These are phyloP conservation scores for Tolypocladium tropicale DNA, from an alignment of 2,329 filamentous ascomycete genomes.

Conservation along the genomic window DNA sequence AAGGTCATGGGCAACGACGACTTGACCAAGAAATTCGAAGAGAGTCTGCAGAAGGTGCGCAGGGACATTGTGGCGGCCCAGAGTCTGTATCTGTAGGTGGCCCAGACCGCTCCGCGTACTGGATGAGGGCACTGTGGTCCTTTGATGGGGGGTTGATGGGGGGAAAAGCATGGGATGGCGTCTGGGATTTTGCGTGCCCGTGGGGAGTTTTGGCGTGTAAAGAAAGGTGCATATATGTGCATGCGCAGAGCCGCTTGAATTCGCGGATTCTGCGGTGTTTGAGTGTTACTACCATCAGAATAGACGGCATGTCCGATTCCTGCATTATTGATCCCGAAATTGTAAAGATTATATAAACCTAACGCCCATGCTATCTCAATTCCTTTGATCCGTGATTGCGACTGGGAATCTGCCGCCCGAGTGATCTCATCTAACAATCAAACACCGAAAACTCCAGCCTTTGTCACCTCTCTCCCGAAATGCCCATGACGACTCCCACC, in stretches of 20 bases:
- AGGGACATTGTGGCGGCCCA: constrained; percentile 93
- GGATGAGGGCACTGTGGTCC: background rate
- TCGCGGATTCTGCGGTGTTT: background rate
- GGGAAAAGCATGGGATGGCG: background rate
- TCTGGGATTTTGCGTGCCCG: background rate
- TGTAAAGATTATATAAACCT: background rate
- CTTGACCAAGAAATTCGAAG: constrained; percentile 83
- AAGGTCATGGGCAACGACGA: constrained; percentile 99
- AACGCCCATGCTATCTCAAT: background rate
- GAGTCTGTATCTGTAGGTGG: constrained; percentile 66
- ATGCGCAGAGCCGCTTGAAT: background rate
- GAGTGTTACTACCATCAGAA: background rate
- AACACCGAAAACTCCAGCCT: background rate
- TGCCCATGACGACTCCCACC: constrained; percentile 56
- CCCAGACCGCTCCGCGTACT: background rate
- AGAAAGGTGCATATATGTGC: background rate
- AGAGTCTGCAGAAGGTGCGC: constrained; percentile 72
- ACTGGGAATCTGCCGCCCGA: background rate
- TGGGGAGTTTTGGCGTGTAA: background rate
- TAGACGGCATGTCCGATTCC: background rate
- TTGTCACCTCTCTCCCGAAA: constrained; percentile 24
- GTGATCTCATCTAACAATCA: background rate
- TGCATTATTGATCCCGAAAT: background rate
- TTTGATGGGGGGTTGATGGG: too few relatives aligned
- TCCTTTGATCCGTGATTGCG: background rate